Base-by-base conservation (phyloP, 176 grass and related monocot species). In the Cenchrus americanus region DNA sequence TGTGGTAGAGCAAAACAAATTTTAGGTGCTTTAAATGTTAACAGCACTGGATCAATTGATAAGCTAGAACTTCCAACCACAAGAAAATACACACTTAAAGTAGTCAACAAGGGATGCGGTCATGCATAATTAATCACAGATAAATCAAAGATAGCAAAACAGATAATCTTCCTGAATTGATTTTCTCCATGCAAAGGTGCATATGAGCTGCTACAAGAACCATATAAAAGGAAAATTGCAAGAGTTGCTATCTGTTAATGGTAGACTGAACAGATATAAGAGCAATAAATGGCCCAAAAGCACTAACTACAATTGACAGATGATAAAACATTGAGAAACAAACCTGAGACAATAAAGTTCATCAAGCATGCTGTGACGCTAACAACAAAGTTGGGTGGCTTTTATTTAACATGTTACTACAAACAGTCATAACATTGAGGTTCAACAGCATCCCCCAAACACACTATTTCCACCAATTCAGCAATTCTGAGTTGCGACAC, bases 201-300 rank as follows among this genome's bases (percentile, higher is more conserved):
- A 14, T 42, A 74, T 73, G 22, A 79, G 32, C 63, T 70, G 13
- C 34, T 81, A 57, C 32, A 69, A 80, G 50, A 65, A 26, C 23
- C 14, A 34, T 62, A 68, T 54, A 75, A 60, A 52, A 26, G 11
- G n/a, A 52, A 41, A 73, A 41, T 17, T 9, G 11, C 37, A 22
- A 78, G 15, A 66, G n/a, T 42, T 74, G 19, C 60, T 51, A 73
- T 69, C 8, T 19, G 6, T 83, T 40, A 46, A 52, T 52, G 15
- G 50, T 70, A 13, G n/a, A 75, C 69, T 52, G 51, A 86, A 50
- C 50, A 49, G 51, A 75, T 60, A 55, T 73, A 79, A 66, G 2
- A 69, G 5, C 37, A 51, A 52, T 5, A 80, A 68, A 63, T 62
- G 42, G 7, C 1, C 19, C 76, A 23, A 37, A 37, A 52, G 11